Conservation (phyloP, 169 alveolate genomes). For the Eimeria necatrix region DNA sequence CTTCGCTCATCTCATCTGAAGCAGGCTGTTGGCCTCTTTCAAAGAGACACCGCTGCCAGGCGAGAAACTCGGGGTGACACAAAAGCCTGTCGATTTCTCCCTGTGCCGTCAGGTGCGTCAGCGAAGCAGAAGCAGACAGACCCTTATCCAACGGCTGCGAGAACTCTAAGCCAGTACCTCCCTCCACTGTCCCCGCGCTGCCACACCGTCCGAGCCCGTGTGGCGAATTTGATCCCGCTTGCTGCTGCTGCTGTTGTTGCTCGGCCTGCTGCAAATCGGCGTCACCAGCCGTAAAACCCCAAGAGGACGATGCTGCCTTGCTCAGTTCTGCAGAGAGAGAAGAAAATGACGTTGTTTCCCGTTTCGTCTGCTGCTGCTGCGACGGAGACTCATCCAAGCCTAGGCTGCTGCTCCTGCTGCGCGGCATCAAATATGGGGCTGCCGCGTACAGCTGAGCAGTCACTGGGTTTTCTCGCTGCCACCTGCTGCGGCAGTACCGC, state of each 20-base stretch:
- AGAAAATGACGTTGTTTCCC: not conserved
- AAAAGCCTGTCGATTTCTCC: slow-evolving; percentile 25
- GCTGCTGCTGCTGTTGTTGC: slow-evolving; percentile 53
- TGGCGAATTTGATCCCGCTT: slow-evolving; percentile 12
- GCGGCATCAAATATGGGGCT: slow-evolving; percentile 78
- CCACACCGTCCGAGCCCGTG: not conserved
- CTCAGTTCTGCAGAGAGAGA: not conserved
- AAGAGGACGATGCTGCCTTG: slow-evolving; percentile 7
- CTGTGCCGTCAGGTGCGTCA: slow-evolving; percentile 41
- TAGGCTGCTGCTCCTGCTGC: slow-evolving; percentile 70
- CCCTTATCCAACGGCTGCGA: slow-evolving; percentile 21
- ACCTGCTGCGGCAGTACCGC: slow-evolving; percentile 57
- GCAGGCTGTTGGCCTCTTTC: not conserved
- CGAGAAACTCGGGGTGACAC: slow-evolving; percentile 22
- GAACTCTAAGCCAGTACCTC: not conserved
- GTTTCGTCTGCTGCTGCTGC: slow-evolving; percentile 48
- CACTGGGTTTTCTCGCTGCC: slow-evolving; percentile 75
- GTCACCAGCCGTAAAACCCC: not conserved
- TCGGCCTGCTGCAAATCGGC: slow-evolving; percentile 5
- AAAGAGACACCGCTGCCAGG: slow-evolving; percentile 25
- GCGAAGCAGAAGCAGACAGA: not conserved
- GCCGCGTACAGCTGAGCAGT: slow-evolving; percentile 78
- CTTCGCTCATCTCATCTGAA: slow-evolving; percentile 23
- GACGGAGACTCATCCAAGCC: slow-evolving; percentile 16
- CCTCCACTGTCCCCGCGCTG: slow-evolving; percentile 9